A percentile compares a stretch with the other conserved stretches of the same genome.
phyloP scores from a whole-genome alignment of 2,329 filamentous ascomycete species.

The Botrytis tulipae region DNA sequence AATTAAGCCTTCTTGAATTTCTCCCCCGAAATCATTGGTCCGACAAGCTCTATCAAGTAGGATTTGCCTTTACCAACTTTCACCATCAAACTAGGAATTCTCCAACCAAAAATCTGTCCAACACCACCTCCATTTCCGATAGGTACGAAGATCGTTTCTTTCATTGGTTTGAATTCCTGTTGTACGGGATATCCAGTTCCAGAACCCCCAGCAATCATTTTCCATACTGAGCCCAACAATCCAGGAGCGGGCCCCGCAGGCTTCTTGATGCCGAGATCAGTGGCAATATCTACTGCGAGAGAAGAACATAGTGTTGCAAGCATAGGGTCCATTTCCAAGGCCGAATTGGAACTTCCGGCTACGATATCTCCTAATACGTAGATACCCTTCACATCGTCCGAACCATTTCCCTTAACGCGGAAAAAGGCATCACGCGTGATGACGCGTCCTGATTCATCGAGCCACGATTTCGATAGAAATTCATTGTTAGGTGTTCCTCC shows the following conservation, averaged over 20 bases:
- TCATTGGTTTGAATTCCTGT: constrained; percentile 37
- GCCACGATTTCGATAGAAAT: constrained; percentile 48
- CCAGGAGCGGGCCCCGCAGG: constrained; percentile 12
- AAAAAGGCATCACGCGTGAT: constrained; percentile 46
- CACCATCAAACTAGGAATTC: constrained; percentile 41
- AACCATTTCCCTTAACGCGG: constrained; percentile 43
- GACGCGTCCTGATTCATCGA: constrained; percentile 49
- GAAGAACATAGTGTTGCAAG: constrained; percentile 45
- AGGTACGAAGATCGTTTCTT: constrained; percentile 42
- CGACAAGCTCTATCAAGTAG: constrained; percentile 34
- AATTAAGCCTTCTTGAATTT: constrained; percentile 13
- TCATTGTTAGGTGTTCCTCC: constrained; percentile 44
- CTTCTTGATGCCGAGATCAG: constrained; percentile 14
- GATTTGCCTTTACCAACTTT: constrained; percentile 42
- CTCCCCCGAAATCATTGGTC: neutral
- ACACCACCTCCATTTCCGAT: constrained; percentile 42
- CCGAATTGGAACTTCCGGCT: constrained; percentile 42
- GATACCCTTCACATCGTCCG: constrained; percentile 38
- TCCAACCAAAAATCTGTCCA: constrained; percentile 41
- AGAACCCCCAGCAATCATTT: neutral
- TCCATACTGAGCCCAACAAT: neutral
- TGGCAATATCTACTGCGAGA: constrained; percentile 46
- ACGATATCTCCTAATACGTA: constrained; percentile 50
- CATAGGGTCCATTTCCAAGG: constrained; percentile 42
- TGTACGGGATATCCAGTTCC: constrained; percentile 9